A percentile compares a stretch with the other conserved stretches of the same genome.
Conservation (phyloP, 345 rosid species). For the Lepidium africanum region DNA sequence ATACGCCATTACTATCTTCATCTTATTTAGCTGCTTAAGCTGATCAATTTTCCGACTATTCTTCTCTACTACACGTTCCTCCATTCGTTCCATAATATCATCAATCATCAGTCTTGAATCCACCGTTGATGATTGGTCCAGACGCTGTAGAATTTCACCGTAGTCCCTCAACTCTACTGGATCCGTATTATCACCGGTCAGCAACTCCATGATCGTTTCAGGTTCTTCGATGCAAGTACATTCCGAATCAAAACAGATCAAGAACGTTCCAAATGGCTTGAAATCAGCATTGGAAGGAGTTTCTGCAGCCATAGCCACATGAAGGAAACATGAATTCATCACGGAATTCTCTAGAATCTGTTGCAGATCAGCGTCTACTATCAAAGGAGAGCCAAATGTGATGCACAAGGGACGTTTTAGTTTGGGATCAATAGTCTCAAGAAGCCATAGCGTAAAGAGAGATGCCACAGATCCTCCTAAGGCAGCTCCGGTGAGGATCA, state of each 20-base stretch:
- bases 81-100: constrained; percentile 21
- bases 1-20: constrained; percentile 35
- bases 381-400: constrained; percentile 61
- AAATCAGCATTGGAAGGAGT: background rate
- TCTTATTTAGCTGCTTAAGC: constrained; percentile 27
- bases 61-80: constrained; percentile 14
- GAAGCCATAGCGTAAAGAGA: constrained; percentile 60
- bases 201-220: constrained; percentile 26
- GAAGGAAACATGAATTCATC: constrained; percentile 51
- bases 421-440: constrained; percentile 22
- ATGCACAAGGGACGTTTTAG: constrained; percentile 45
- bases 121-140: background rate
- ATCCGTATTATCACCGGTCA: background rate
- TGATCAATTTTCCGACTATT: constrained; percentile 11
- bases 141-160: background rate
- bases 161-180: constrained; percentile 11
- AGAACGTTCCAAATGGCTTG: constrained; percentile 53
- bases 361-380: constrained; percentile 38
- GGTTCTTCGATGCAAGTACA: constrained; percentile 45
- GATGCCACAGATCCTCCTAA: constrained; percentile 69
- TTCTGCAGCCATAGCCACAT: constrained; percentile 18
- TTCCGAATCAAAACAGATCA: constrained; percentile 33
- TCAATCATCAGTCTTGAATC: background rate
- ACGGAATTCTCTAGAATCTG: constrained; percentile 25
- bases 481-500: constrained; percentile 49